Evolutionary conservation across 345 rosid species (phyloP), one percentile per base, ranked within the genome.

Genomic region (Populus pruinosa): DNA sequence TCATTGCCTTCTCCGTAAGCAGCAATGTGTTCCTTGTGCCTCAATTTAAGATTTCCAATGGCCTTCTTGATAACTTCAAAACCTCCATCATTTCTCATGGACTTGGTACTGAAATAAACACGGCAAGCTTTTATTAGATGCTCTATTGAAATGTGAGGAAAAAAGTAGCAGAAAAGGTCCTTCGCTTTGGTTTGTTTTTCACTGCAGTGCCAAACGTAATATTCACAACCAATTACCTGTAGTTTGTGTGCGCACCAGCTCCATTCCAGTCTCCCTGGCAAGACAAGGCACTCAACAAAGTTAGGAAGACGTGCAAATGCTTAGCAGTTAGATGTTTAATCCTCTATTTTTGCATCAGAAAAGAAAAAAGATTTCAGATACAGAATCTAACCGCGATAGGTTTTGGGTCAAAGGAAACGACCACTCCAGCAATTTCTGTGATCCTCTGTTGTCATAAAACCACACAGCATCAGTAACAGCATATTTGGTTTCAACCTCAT

Each of bases 241-340:
- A 79, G 50, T 79, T 79, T 1, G 78, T 70, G 75, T 79, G 82
- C 21, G 82, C 78, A 44, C 82, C 78, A 61, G 82, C 82, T 2
- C 82, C 82, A 49, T 79, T 79, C 82, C 82, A 74, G 39, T 79
- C 78, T 29, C 82, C 82, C 82, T 79, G 74, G 16, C 14, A 59
- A 17, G 16, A 49, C 5, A 36, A 53, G 1, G 41, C 8, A 49
- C 13, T 44, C 71, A 1, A 71, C 20, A 23, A 27, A 29, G 36
- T 25, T 17, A 9, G 47, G 38, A 47, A 8, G 5, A 21, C 6
- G 25, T 0, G 18, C 53, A 67, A 4, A 67, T 12, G 25, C 20
- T 9, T 10, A 1, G 2, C 9, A 18, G 20, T 4, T 35, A 18
- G 70, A 35, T 16, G 44, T 4, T 59, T 0, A 23, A 59, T 10